A percentile compares a stretch with the other conserved stretches of the same genome.
phyloP scores from a whole-genome alignment of 176 grass and related monocot genomes.

The Panicum miliaceum region DNA sequence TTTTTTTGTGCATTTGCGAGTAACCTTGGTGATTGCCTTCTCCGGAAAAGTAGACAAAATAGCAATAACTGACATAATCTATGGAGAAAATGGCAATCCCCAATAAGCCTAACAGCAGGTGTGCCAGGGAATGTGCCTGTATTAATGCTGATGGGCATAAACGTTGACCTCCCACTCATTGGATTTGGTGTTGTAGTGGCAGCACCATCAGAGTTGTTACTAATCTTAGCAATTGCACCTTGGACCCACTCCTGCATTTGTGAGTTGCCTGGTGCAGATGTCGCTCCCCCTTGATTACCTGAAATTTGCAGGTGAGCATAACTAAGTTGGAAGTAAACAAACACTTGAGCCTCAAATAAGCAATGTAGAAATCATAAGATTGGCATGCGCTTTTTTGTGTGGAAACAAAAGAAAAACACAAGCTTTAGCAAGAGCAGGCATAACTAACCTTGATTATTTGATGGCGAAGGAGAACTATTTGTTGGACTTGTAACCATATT shows the following conservation, averaged over 20 bases:
- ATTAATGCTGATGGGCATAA: constrained; percentile 98
- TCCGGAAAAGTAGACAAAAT: constrained; percentile 94
- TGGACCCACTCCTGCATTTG: constrained; percentile 99
- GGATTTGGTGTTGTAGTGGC: constrained; percentile 75
- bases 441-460: constrained; percentile 79
- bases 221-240: constrained; percentile 98
- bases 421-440: constrained; percentile 16
- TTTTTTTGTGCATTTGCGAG: constrained; percentile 68
- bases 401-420: constrained; percentile 31
- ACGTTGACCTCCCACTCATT: constrained; percentile 71
- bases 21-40: constrained; percentile 78
- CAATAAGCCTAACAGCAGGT: constrained; percentile 96
- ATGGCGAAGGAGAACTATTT: constrained; percentile 77
- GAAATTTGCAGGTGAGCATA: constrained; percentile 41
- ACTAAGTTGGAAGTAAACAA: constrained; percentile 29
- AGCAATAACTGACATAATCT: constrained; percentile 89
- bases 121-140: constrained; percentile 98
- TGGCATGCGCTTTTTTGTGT: constrained; percentile 8
- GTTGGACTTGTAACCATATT: constrained; percentile 91
- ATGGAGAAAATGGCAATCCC: constrained; percentile 98
- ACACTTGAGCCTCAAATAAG: too few relatives aligned
- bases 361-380: too few relatives aligned
- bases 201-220: constrained; percentile 89
- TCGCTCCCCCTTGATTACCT: constrained; percentile 81
- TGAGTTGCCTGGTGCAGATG: constrained; percentile 72